Evolutionary conservation across 2,329 filamentous ascomycete genomes (phyloP).

Genomic region (Cryphonectria japonica): DNA sequence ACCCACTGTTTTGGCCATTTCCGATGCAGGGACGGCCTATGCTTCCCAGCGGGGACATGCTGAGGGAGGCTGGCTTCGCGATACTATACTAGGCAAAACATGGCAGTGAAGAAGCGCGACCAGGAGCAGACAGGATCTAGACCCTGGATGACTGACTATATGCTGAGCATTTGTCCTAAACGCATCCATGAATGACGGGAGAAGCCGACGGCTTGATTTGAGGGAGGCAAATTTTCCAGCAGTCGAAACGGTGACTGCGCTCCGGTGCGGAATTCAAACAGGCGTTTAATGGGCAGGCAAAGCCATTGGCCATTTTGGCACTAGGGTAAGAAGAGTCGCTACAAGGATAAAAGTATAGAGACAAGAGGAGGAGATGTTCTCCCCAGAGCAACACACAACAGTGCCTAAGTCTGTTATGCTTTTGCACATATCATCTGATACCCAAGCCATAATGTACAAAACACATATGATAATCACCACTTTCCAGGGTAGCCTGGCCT

Average conservation of each 20-base stretch:
- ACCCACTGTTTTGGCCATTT: slow-evolving; percentile 64
- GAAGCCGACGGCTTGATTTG: not conserved
- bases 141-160: not conserved
- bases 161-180: not conserved
- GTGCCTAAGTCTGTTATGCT: not conserved
- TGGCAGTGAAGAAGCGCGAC: not conserved
- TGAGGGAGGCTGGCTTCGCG: slow-evolving; percentile 58
- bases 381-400: not conserved
- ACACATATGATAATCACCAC: not conserved
- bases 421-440: not conserved
- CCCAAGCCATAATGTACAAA: not conserved
- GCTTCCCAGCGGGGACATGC: slow-evolving; percentile 49
- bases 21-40: slow-evolving; percentile 63
- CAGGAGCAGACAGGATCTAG: not conserved
- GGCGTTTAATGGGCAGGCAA: not conserved
- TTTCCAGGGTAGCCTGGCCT: not conserved
- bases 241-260: not conserved
- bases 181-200: not conserved
- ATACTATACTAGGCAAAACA: slow-evolving; percentile 36
- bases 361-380: not conserved
- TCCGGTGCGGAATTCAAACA: not conserved
- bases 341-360: not conserved
- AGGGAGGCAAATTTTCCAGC: not conserved
- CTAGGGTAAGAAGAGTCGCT: not conserved
- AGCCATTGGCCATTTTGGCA: not conserved